A percentile compares a stretch with the other conserved stretches of the same genome.
phyloP scores from a whole-genome alignment of 805 yeast genomes.

The Barnettozyma vustinii region DNA sequence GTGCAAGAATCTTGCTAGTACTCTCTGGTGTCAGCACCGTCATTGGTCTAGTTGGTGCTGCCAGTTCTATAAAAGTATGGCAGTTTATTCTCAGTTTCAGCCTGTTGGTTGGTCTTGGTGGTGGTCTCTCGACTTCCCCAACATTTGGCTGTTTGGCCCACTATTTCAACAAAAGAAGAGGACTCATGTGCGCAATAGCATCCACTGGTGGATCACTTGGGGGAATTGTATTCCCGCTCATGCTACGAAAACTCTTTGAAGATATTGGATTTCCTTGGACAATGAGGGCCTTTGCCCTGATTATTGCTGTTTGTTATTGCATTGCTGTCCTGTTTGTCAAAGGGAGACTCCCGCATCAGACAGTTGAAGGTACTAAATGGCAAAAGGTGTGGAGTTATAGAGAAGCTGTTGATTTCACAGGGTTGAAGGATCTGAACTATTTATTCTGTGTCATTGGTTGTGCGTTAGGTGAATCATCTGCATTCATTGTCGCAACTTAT shows the following conservation, averaged over 20 bases:
- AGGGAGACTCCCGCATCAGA: constrained; percentile 35
- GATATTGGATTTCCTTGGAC: constrained; percentile 53
- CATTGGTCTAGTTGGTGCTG: constrained; percentile 47
- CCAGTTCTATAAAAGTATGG: constrained; percentile 44
- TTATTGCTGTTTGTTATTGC: constrained; percentile 33
- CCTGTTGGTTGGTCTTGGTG: constrained; percentile 49
- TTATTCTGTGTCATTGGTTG: constrained; percentile 38
- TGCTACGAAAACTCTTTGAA: constrained; percentile 41
- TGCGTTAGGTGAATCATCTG: constrained; percentile 41
- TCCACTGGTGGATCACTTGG: constrained; percentile 51
- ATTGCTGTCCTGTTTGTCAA: constrained; percentile 31
- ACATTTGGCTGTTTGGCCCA: constrained; percentile 56
- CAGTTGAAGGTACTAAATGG: constrained; percentile 21
- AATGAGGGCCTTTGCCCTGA: constrained; percentile 43
- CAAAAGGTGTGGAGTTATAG: constrained; percentile 24
- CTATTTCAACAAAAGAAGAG: constrained; percentile 56
- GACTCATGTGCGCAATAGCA: constrained; percentile 44
- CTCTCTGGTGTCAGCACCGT: constrained; percentile 38
- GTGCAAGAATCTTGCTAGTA: constrained; percentile 38
- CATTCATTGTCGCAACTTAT: constrained; percentile 42
- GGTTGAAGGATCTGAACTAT: constrained; percentile 41
- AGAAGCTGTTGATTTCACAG: constrained; percentile 29
- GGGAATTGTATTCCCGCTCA: constrained; percentile 48
- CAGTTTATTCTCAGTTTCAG: constrained; percentile 59
- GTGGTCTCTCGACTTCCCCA: constrained; percentile 53